A percentile compares a stretch with the other conserved stretches of the same genome.
phyloP scores from a whole-genome alignment of 441 rosid species.

The Bocquillonia castaneifolia region DNA sequence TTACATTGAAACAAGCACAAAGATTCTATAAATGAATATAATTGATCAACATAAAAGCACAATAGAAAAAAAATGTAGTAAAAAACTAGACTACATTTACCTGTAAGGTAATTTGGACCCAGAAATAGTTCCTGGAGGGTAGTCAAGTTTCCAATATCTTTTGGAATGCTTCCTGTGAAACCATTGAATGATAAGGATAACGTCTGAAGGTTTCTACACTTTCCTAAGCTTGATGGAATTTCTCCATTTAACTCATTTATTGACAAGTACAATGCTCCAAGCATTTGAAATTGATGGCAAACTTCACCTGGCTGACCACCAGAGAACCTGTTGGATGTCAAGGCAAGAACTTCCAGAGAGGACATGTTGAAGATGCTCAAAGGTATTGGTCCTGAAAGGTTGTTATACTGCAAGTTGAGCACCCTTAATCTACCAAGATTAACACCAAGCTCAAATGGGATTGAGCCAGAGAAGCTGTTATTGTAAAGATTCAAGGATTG shows the following conservation, averaged over 20 bases:
- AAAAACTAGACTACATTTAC: background rate
- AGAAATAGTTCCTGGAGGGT: background rate
- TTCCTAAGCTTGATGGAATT: conserved; percentile 9
- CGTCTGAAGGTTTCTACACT: background rate
- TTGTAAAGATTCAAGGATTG: background rate
- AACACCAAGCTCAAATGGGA: background rate
- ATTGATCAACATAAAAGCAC: too few species aligned
- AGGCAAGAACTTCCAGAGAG: background rate
- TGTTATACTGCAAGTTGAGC: background rate
- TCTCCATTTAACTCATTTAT: conserved; percentile 4
- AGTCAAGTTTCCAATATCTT: conserved; percentile 17
- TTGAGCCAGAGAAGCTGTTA: background rate
- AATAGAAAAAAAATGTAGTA: too few species aligned
- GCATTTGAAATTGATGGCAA: background rate
- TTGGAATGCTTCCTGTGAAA: conserved; percentile 14
- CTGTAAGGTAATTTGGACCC: background rate
- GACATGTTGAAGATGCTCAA: conserved; percentile 9
- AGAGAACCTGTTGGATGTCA: background rate
- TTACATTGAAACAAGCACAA: too few species aligned
- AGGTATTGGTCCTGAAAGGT: conserved; percentile 17
- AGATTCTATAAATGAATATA: too few species aligned
- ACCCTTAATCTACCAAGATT: background rate
- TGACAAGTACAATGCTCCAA: background rate
- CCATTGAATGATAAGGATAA: background rate
- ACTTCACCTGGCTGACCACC: conserved; percentile 11